Base-by-base conservation (phyloP, 352 stramenopile species). In the Globisporangium iwayamae region DNA sequence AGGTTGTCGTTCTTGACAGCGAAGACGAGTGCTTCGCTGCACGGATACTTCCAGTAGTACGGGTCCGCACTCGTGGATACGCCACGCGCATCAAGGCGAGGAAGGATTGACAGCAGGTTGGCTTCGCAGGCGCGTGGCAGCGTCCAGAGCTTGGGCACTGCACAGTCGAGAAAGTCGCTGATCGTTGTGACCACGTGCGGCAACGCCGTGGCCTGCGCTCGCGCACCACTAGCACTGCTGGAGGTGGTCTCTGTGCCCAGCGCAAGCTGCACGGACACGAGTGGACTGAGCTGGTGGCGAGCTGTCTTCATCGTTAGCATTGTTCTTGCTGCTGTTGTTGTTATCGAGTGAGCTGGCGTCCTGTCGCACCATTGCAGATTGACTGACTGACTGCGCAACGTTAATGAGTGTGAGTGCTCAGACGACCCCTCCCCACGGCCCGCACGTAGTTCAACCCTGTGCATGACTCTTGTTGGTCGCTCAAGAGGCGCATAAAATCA, bases 1-100 rank as follows among this genome's bases (percentile, higher is more conserved):
- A 57, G 30, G 51, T 57, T 57, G n/a, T 57, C 28, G 28, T 57
- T 16, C 51, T 39, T 57, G 14, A 57, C 51, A 30, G 46, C 46
- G 20, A 52, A 52, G 2, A 52, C 46, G n/a, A 52, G 46, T 5
- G 7, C 46, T 9, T 52, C 8, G 9, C 46, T 52, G n/a, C 46
- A 52, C 46, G 18, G 46, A 9, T 52, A 52, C n/a, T 6, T 25
- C 46, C 46, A 52, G 46, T 18, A 52, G 46, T 30, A 52, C 46
- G 46, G n/a, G 20, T 52, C 46, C 2, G 20, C 46, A 16, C 6
- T n/a, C 14, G 8, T 9, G 10, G 46, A 52, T n/a, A 52, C 20
- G 6, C 46, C 46, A 30, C 20, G 46, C 20, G 46, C 46, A 52
- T 11, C 50, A 14, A 39, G 25, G 16, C 22, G 50, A 25, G n/a